Base-by-base conservation (phyloP, 495 filamentous ascomycete genomes). In the Daldinia concentrica region DNA sequence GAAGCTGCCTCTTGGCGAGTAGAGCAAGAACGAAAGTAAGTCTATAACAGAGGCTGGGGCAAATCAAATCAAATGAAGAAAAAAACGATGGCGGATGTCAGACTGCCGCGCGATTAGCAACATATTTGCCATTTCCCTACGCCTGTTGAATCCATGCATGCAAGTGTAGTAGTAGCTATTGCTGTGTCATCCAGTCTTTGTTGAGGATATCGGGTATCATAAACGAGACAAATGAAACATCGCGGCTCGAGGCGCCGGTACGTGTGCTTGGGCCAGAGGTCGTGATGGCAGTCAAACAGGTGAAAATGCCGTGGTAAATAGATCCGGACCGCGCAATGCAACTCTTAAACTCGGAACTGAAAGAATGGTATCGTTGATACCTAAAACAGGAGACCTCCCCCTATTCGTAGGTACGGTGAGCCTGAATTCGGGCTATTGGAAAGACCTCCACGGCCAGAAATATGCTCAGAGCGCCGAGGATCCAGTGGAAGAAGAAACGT, bases 1-100 rank as follows among this genome's bases (percentile, higher is more conserved):
- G 52, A 54, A 59, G 58, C 52, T 59, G 34, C 50, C 58, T 45
- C 58, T 19, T 15, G 56, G 24, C 22, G n/a, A 63, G 54, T 55
- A 62, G 37, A 51, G 27, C 54, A 36, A 58, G 69, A 72, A 67
- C 9, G 27, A 41, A 68, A 64, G 51, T 68, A 68, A 68, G 51
- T 68, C 69, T 62, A 67, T 57, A 74, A 75, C 68, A 69, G 75
- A 70, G 51, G 52, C 69, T 60, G 63, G 57, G 74, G 62, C 60
- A 69, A 52, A 60, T 48, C 65, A 68, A 71, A 73, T 30, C 56
- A 75, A 54, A 58, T 58, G 64, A 68, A 69, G 71, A 58, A 74
- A 77, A 68, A 76, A 76, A 56, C 66, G 74, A 78, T 65, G 66
- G 19, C 26, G 41, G 52, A 62, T 64, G 26, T 52, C 48, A 51